Base-by-base conservation (phyloP, 75 land plant genomes). In the Pinus albicaulis region DNA sequence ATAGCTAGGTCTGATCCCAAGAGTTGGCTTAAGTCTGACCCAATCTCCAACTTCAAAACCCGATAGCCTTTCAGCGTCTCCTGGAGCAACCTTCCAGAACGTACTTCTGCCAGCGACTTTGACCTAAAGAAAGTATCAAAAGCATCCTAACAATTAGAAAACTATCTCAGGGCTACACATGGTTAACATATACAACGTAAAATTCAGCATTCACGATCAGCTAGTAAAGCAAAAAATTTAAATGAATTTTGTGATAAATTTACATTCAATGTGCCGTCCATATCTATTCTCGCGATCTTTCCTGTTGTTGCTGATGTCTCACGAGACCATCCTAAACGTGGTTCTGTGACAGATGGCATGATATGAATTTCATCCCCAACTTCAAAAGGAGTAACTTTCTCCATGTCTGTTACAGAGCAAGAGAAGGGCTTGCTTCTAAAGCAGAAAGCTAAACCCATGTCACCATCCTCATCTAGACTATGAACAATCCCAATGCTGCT, bases 21-120 rank as follows among this genome's bases (percentile, higher is more conserved):
- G 59, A 72, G 78, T 82, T 34, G 91, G 85, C 56, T 91, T 95
- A 58, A 92, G 80, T 23, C 93, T 91, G 3, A 95, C 98, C 98
- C 98, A 95, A 81, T 95, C 98, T 71, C 98, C 98, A 66, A 95
- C 98, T 87, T 93, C 93, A 84, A 93, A 91, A 7, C 96, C 98
- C 31, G 96, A 85, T 16, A 95, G 89, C 36, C 86, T 64, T 63
- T 95, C 98, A 12, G 83, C 98, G 88, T 95, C 98, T 56, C 98
- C 98, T 15, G 98, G 96, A 26, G 96, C 84, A 71, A 95, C 92
- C 85, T 79, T 89, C 98, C 98, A 95, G 44, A 91, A 76, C 53
- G 80, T 86, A 58, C 55, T 76, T 74, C 92, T 89, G 59, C 92
- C 92, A 74, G 93, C 82, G 19, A 95, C 98, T 72, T 63, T 89